Evolutionary conservation across 192 early-diverging fungal genomes (phyloP).

Genomic region (Endogone sp.): DNA sequence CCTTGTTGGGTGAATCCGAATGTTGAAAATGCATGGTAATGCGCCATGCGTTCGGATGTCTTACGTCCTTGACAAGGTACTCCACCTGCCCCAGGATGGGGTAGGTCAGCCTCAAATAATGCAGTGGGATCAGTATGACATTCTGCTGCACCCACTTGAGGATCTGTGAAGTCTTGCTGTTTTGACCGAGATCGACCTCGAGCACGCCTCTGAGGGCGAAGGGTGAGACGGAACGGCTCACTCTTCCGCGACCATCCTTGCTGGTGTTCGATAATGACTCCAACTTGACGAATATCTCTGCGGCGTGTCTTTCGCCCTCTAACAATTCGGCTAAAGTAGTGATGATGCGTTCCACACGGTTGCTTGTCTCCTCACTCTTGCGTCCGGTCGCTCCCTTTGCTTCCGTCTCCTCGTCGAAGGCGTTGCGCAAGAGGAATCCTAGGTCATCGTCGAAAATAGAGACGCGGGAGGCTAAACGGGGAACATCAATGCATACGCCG

Average conservation of each 20-base stretch:
- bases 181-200: background rate
- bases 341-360: background rate
- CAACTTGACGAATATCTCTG: background rate
- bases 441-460: background rate
- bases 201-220: background rate
- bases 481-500: background rate
- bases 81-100: background rate
- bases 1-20: background rate
- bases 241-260: too few species aligned
- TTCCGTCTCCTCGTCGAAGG: background rate
- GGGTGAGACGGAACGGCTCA: background rate
- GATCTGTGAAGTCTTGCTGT: background rate
- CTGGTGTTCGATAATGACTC: too few species aligned
- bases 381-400: background rate
- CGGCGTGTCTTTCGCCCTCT: background rate
- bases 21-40: background rate
- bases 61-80: background rate
- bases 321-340: background rate
- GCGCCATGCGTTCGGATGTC: background rate
- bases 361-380: background rate
- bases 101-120: background rate
- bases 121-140: background rate
- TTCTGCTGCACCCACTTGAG: background rate
- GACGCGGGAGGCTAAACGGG: background rate
- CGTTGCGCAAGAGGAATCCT: background rate